These are phyloP conservation scores for Pythium aphanidermatum DNA, from an alignment of 352 stramenopile genomes.

Conservation along the genomic window DNA sequence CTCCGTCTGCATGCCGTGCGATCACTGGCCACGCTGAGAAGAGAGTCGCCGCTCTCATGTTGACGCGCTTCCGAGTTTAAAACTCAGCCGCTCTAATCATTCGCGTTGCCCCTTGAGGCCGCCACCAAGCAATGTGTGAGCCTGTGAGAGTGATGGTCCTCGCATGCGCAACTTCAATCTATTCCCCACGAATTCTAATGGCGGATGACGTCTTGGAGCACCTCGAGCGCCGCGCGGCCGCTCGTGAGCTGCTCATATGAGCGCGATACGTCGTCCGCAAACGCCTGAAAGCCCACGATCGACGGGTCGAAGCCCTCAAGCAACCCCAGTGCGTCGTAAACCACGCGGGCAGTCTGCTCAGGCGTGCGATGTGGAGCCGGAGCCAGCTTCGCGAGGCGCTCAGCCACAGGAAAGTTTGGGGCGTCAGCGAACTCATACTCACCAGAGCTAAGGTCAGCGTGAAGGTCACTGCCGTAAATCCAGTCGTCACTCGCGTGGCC, in stretches of 20 bases:
- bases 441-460: conserved; percentile 27
- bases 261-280: conserved; percentile 35
- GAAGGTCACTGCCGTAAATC: conserved; percentile 32
- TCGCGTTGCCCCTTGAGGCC: too few relatives aligned
- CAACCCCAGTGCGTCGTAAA: conserved; percentile 20
- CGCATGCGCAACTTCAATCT: too few relatives aligned
- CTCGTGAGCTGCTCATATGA: conserved; percentile 35
- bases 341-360: too few relatives aligned
- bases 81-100: too few relatives aligned
- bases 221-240: conserved; percentile 17
- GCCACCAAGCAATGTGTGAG: too few relatives aligned
- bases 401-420: conserved; percentile 1
- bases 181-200: too few relatives aligned
- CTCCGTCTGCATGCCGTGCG: too few relatives aligned
- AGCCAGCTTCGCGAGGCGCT: neutral
- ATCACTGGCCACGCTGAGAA: too few relatives aligned
- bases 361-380: too few relatives aligned
- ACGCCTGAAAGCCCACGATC: conserved; percentile 24
- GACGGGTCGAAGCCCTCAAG: conserved; percentile 30
- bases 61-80: too few relatives aligned
- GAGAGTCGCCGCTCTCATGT: too few relatives aligned
- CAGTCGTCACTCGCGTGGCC: conserved; percentile 26
- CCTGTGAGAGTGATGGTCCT: too few relatives aligned
- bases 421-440: conserved; percentile 50
- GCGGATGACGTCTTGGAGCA: conserved; percentile 27